Percentiles rank a stretch among this genome's conserved stretches.
phyloP scores from a whole-genome alignment of 73 alveolate genomes.

The Tetrahymena thermophila region DNA sequence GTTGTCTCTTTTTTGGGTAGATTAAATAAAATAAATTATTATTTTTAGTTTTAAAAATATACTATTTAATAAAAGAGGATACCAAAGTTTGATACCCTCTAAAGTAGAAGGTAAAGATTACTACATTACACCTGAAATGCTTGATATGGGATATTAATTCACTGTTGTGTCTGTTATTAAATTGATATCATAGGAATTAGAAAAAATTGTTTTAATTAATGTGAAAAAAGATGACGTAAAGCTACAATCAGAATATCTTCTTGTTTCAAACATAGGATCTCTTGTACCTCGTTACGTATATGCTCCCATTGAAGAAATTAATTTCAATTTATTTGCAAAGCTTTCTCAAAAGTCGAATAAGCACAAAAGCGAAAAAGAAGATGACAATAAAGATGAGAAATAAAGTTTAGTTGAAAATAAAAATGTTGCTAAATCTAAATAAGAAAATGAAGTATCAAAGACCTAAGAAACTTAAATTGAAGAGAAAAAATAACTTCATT shows the following conservation, averaged over 20 bases:
- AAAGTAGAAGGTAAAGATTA: not conserved
- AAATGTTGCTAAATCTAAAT: not conserved
- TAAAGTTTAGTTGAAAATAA: not conserved
- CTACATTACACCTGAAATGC: conserved; percentile 7
- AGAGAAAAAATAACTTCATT: not conserved
- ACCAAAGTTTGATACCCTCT: not conserved
- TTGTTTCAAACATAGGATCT: conserved; percentile 23
- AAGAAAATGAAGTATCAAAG: not conserved
- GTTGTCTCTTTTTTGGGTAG: not conserved
- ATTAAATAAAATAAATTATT: not conserved
- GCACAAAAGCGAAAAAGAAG: not conserved
- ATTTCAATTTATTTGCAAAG: conserved; percentile 18
- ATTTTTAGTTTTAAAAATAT: not conserved
- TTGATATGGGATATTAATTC: conserved; percentile 16
- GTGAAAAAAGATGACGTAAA: not conserved
- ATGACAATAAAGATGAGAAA: not conserved
- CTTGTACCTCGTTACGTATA: conserved; percentile 12
- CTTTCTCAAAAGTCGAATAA: not conserved
- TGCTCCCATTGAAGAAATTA: conserved; percentile 15
- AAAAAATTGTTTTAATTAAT: conserved; percentile 12
- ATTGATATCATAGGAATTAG: conserved; percentile 12
- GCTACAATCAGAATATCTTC: conserved; percentile 8
- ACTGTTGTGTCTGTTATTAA: conserved; percentile 17
- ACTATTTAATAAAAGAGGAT: not conserved
- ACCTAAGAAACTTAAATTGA: not conserved